phyloP scores from a whole-genome alignment of 805 yeast genomes.

The Kluyveromyces starmeri region DNA sequence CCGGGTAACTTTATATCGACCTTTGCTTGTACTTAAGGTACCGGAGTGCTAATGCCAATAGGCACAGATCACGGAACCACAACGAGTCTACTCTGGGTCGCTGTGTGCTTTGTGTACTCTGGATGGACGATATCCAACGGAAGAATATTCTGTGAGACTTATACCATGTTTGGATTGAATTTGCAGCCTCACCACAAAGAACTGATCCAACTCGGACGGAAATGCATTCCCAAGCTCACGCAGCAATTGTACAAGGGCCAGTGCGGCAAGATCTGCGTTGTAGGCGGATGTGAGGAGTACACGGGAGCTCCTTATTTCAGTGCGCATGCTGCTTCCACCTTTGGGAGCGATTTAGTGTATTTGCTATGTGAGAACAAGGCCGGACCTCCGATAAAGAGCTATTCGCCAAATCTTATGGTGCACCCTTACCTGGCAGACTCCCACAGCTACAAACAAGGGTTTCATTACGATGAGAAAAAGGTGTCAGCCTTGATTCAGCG shows the following conservation, averaged over 20 bases:
- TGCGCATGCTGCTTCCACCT: slow-evolving; percentile 71
- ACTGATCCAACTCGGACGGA: slow-evolving; percentile 37
- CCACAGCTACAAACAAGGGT: slow-evolving; percentile 10
- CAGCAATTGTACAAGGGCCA: slow-evolving; percentile 83
- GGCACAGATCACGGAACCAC: no score
- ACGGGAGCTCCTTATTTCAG: slow-evolving; percentile 96
- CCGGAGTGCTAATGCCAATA: no score
- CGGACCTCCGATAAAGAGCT: slow-evolving; percentile 70
- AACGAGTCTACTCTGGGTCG: no score
- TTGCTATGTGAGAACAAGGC: slow-evolving; percentile 78
- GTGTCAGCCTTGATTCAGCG: slow-evolving; percentile 48
- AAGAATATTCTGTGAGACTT: no score
- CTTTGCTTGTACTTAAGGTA: no score
- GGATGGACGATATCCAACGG: no score
- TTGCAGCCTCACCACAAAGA: slow-evolving; percentile 29
- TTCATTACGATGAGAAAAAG: slow-evolving; percentile 44
- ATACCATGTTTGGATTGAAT: neutral
- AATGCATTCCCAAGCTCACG: slow-evolving; percentile 65
- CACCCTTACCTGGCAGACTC: slow-evolving; percentile 73
- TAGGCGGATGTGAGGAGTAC: slow-evolving; percentile 94
- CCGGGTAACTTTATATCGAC: no score
- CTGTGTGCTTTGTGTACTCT: no score
- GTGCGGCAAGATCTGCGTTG: slow-evolving; percentile 70
- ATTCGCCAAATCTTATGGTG: slow-evolving; percentile 91
- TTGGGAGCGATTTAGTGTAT: slow-evolving; percentile 87